These are phyloP conservation scores for Phytophthora tubulina DNA, from an alignment of 352 stramenopile species.

Conservation along the genomic window DNA sequence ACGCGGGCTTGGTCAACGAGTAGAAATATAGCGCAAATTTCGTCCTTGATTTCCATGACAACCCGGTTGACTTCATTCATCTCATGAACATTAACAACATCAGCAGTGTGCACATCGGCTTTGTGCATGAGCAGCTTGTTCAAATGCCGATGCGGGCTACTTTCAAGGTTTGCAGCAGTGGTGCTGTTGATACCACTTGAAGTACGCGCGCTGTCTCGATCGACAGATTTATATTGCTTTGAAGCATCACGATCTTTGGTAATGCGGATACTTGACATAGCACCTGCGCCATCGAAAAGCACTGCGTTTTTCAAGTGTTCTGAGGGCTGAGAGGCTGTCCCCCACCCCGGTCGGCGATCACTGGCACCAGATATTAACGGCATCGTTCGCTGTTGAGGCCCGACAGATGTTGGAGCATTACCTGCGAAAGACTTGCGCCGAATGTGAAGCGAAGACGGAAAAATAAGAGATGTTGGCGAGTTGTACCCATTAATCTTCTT, in stretches of 20 bases:
- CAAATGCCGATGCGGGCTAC: constrained; percentile 30
- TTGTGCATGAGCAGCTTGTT: constrained; percentile 32
- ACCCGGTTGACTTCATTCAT: constrained; percentile 57
- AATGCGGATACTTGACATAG: constrained; percentile 44
- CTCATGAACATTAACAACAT: constrained; percentile 37
- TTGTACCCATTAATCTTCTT: constrained; percentile 27
- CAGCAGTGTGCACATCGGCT: not conserved
- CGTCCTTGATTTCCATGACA: constrained; percentile 82
- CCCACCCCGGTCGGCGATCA: constrained; percentile 26
- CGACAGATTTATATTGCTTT: constrained; percentile 31
- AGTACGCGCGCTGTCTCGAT: not conserved
- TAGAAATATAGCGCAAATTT: constrained; percentile 71
- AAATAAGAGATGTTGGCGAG: constrained; percentile 8
- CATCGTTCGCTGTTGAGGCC: constrained; percentile 22
- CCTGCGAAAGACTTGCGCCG: constrained; percentile 4
- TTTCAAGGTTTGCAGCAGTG: constrained; percentile 6
- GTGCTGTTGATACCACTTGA: constrained; percentile 13
- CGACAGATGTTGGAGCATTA: constrained; percentile 1
- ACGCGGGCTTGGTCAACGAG: constrained; percentile 67
- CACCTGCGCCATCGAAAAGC: constrained; percentile 44
- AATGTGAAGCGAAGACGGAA: constrained; percentile 17
- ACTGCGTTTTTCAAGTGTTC: constrained; percentile 46
- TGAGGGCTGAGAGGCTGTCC: constrained; percentile 17
- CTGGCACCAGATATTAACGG: constrained; percentile 15
- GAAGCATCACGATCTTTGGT: constrained; percentile 40